Base-by-base conservation (phyloP, 768 basidiomycete genomes). In the Phylloporus sp. region DNA sequence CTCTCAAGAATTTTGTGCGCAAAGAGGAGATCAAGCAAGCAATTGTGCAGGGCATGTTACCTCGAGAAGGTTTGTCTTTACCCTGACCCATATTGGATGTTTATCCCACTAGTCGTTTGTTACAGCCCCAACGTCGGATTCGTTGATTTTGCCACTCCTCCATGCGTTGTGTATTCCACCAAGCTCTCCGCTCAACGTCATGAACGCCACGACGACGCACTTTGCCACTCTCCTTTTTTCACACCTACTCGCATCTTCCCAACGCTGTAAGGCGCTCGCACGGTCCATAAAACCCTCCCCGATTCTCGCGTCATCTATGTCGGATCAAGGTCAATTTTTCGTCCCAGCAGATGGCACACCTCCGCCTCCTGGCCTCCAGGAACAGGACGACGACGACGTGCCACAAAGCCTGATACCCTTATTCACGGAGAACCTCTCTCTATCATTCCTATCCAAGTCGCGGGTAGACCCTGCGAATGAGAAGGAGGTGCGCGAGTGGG, bases 351-450 rank as follows among this genome's bases (percentile, higher is more conserved):
- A 91, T 57, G 77, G 79, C 16, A 62, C 70, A 20, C 73, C 75
- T 1, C 61, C 72, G 20, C 61, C 68, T 11, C 57, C 67, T n/a
- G 57, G 67, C 32, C 63, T 55, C 24, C 59, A 67, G 13, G 73
- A 71, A 10, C 60, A 69, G 20, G 79, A 81, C 8, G 81, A 82
- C 40, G 83, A 88, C 45, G 84, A 84, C 27, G 76, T 71, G 23
- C 81, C 82, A 18, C 85, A 91, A 58, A 81, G 80, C 1, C 72
- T 99, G 31, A 76, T 99, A 10, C 86, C 91, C 49, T 80, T 88
- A n/a, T 73, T 98, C 18, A 85, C 85, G 39, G 97, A 97, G 53
- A 93, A 97, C 65, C 73, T 98, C 22, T 91, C 94, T 35, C 76
- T 98, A 49, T 84, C 91, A 2, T 79, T 94, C 58, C 70, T 98